These are phyloP conservation scores for Haematococcus lacustris DNA, from an alignment of 139 green algal genomes.

Conservation along the genomic window DNA sequence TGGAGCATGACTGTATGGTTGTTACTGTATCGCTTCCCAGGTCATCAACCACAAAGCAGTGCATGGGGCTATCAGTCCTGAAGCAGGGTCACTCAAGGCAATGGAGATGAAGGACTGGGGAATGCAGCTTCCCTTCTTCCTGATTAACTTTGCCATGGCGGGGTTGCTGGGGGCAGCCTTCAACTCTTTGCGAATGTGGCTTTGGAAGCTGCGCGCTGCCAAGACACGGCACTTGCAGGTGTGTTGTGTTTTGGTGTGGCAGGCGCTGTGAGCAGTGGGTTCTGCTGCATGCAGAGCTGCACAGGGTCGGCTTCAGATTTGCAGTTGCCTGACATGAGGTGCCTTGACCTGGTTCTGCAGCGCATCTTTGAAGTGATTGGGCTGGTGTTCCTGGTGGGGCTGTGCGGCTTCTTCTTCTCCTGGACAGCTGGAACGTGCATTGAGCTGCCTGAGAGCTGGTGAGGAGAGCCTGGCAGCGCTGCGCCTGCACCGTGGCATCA, in stretches of 20 bases:
- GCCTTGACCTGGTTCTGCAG: no score
- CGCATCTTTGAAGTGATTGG: constrained; percentile 41
- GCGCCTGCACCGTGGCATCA: constrained; percentile 1
- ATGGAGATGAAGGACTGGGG: constrained; percentile 19
- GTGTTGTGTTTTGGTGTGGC: neutral
- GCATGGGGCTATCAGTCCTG: constrained; percentile 4
- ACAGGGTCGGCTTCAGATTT: no score
- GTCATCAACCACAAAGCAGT: constrained; percentile 1
- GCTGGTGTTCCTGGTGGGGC: constrained; percentile 33
- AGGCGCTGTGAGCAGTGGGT: no score
- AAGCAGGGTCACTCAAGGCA: constrained; percentile 21
- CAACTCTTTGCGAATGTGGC: constrained; percentile 60
- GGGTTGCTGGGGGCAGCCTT: constrained; percentile 70
- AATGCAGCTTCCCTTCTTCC: constrained; percentile 64
- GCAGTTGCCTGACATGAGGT: no score
- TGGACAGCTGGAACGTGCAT: constrained; percentile 33
- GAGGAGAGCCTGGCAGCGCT: neutral
- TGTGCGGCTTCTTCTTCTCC: constrained; percentile 46
- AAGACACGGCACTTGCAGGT: constrained; percentile 23
- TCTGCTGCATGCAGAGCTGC: no score
- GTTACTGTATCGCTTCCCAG: no score
- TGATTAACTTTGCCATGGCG: constrained; percentile 47
- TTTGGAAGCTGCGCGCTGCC: constrained; percentile 46
- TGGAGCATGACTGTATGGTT: no score
- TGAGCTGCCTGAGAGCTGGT: constrained; percentile 32